These are phyloP conservation scores for Alloascoidea hylecoeti DNA, from an alignment of 805 yeast species.

Conservation along the genomic window DNA sequence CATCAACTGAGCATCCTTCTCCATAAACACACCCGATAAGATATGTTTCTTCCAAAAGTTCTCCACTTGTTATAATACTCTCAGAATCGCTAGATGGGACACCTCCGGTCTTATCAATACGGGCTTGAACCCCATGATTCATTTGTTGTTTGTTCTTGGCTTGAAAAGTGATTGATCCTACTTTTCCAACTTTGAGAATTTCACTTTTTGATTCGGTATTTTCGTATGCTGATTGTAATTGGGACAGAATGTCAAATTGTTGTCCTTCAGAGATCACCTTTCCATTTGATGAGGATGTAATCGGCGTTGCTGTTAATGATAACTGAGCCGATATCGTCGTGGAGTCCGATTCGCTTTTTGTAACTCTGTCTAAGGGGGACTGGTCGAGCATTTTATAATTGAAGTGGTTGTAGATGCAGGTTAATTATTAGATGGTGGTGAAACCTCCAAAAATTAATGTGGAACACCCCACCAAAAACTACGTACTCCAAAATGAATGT, in stretches of 20 bases:
- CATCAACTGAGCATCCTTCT: slow-evolving; percentile 1
- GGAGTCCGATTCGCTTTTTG: not conserved
- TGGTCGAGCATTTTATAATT: not conserved
- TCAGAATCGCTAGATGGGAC: too few species aligned
- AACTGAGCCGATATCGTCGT: not conserved
- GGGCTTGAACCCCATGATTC: not conserved
- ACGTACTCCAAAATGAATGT: not conserved
- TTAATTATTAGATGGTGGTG: not conserved
- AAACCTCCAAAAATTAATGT: not conserved
- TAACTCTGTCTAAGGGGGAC: not conserved
- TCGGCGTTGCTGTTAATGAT: not conserved
- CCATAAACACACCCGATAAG: not conserved
- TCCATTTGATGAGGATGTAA: not conserved
- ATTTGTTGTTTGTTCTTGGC: not conserved
- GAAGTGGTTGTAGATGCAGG: not conserved
- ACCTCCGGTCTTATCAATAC: not conserved
- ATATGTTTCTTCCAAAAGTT: not conserved
- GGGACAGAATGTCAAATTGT: not conserved
- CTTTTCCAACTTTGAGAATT: not conserved
- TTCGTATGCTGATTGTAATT: not conserved
- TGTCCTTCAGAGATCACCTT: not conserved
- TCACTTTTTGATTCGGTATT: slow-evolving; percentile 1
- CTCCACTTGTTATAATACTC: too few species aligned
- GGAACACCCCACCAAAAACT: not conserved
- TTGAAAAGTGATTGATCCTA: not conserved